Base-by-base conservation (phyloP, 768 basidiomycete species). In the Tephrocybe sp. region DNA sequence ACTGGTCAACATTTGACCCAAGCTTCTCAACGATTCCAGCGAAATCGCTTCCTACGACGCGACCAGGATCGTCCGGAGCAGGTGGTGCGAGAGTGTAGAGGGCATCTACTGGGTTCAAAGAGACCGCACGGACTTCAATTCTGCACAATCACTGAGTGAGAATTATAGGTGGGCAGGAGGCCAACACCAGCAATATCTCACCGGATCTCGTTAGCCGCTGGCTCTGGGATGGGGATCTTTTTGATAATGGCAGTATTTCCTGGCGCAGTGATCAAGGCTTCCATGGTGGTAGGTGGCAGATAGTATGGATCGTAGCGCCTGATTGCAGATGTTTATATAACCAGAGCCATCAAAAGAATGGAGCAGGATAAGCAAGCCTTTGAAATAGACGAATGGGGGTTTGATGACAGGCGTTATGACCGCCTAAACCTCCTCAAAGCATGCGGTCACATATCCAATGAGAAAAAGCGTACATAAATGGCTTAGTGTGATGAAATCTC, bases 1-100 rank as follows among this genome's bases (percentile, higher is more conserved):
- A 70, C 2, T 46, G 48, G 0, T 44, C 58, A 3, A 70, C 69
- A 11, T 48, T 58, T 8, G 57, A 53, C 8, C 70, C 71, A 36
- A 67, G 25, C 21, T 58, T 62, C 26, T 71, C 65, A 4, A 73
- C 52, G 1, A 56, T 58, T 10, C 70, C 71, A 32, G 71, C 66
- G 28, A 71, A 54, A 50, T 73, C 71, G 30, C 62, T 67, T 2
- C 70, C 71, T 0, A 70, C 60, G 9, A 71, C 62, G 17, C 64
- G 63, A 17, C 69, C 69, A 18, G 63, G 66, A 33, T 58, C 50
- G 23, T 58, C 62, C 24, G 43, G 43, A 44, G 43, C 43, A 8
- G 53, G 50, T 30, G 60, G 63, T 38, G 61, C 53, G n/a, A 53
- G 54, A 39, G 58, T 58, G 41, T 64, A 68, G 3, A 68, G 53